Conservation (phyloP, 805 yeast species). For the Sugiyamaella smithiae region DNA sequence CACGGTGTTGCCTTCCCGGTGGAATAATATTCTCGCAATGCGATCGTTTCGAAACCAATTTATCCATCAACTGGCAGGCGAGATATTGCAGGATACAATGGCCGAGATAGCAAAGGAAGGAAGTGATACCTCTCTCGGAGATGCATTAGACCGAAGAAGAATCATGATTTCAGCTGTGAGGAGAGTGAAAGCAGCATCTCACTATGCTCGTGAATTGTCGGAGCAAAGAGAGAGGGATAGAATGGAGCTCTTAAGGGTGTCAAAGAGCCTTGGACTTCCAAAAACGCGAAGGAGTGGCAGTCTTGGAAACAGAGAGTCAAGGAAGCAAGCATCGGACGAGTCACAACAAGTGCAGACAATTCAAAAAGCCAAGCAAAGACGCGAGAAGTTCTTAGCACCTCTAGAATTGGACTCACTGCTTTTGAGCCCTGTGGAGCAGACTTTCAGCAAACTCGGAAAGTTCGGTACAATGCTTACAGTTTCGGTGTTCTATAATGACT, state of each 20-base stretch:
- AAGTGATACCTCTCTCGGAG: constrained; percentile 38
- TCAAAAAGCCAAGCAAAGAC: constrained; percentile 35
- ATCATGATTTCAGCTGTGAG: constrained; percentile 36
- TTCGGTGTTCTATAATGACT: constrained; percentile 47
- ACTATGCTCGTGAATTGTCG: constrained; percentile 23
- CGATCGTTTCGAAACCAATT: constrained; percentile 7
- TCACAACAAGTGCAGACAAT: constrained; percentile 23
- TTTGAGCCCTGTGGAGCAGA: constrained; percentile 29
- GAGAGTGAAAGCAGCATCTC: constrained; percentile 35
- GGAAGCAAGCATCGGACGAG: constrained; percentile 26
- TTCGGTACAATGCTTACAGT: constrained; percentile 35
- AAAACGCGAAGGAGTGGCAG: constrained; percentile 12
- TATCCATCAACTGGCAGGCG: constrained; percentile 44
- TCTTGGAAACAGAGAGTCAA: constrained; percentile 18
- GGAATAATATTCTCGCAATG: constrained; percentile 25
- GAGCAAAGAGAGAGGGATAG: constrained; percentile 39
- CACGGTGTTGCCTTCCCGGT: constrained; percentile 8
- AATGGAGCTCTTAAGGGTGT: constrained; percentile 37
- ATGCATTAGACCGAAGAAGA: constrained; percentile 33
- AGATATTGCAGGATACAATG: constrained; percentile 51
- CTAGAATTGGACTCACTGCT: constrained; percentile 40
- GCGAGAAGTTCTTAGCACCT: constrained; percentile 49
- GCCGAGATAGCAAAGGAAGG: constrained; percentile 40
- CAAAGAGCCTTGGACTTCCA: constrained; percentile 20
- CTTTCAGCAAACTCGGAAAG: constrained; percentile 30